Base-by-base conservation (phyloP, 2,329 filamentous ascomycete species). In the Thyridium curvatum region DNA sequence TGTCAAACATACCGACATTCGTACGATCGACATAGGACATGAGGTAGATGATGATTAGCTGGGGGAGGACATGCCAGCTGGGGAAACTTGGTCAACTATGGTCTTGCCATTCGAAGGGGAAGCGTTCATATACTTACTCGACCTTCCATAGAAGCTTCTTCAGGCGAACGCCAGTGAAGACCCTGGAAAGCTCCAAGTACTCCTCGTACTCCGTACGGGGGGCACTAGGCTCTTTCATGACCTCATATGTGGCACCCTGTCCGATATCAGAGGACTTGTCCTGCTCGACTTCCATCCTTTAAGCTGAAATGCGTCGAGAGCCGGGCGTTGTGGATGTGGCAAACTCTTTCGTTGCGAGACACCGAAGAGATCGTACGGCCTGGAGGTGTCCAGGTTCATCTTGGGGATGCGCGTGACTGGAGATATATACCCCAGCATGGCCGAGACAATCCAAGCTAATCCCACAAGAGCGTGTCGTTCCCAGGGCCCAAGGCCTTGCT, bases 31-130 rank as follows among this genome's bases (percentile, higher is more conserved):
- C 26, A 30, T 37, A 37, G n/a, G 14, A 37, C 18, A 37, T 16
- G 8, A 37, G 18, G 18, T 37, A 37, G 13, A 37, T 16, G 26
- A 37, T 37, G 26, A 37, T 37, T 10, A 37, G 18, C 26, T 37
- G 35, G 14, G 35, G 35, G 12, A 37, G 26, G 26, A 37, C 18
- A 7, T 21, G 35, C 13, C 14, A 28, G 15, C 35, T 37, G 14
- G n/a, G 6, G 7, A 35, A 21, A 26, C 21, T 26, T 26, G 21
- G 21, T 26, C 21, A 26, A 26, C 21, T 26, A 26, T 10, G 10
- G 10, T 26, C 21, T 17, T 17, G 13, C 13, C 15, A 18, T 17
- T 35, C 13, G 8, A 13, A n/a, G n/a, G 13, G 18, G 33, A 21
- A n/a, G 18, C 7, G 17, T 8, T 17, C 15, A n/a, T n/a, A 35